These are phyloP conservation scores for Avena insularis DNA, from an alignment of 176 grass and related monocot species.

Conservation along the genomic window DNA sequence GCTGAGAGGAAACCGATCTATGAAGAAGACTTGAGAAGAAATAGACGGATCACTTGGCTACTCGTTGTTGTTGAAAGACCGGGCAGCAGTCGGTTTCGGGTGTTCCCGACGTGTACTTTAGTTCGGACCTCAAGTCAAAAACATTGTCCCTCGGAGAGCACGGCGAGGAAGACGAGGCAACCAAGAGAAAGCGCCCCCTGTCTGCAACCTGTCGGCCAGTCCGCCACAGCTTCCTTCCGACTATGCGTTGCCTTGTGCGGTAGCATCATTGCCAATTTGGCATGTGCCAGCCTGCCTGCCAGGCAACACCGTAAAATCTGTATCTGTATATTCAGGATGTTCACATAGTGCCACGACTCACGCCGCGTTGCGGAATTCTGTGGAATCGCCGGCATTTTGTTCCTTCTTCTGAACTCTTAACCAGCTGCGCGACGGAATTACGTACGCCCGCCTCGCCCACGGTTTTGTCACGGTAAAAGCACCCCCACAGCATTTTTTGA, in stretches of 20 bases:
- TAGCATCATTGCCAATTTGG: background rate
- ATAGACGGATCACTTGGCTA: background rate
- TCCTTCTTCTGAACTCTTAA: background rate
- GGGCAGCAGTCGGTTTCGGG: background rate
- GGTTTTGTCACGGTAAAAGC: background rate
- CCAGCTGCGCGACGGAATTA: too few species aligned
- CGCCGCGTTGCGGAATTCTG: background rate
- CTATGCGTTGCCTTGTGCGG: background rate
- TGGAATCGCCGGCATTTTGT: background rate
- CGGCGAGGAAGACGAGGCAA: background rate
- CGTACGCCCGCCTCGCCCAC: background rate
- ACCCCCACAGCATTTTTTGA: too few species aligned
- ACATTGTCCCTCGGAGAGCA: background rate
- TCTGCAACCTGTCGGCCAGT: background rate
- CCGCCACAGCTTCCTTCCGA: background rate
- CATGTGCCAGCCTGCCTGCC: background rate
- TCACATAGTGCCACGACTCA: background rate
- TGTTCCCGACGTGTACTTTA: background rate
- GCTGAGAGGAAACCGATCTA: too few species aligned
- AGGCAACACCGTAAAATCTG: background rate
- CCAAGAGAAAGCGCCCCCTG: conserved; percentile 1
- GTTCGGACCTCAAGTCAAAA: background rate
- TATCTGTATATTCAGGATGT: background rate
- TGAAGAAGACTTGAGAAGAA: too few species aligned
- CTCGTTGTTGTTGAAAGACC: background rate